A percentile compares a stretch with the other conserved stretches of the same genome.
phyloP scores from a whole-genome alignment of 192 early-diverging fungal genomes.

The Coemansia sp. region DNA sequence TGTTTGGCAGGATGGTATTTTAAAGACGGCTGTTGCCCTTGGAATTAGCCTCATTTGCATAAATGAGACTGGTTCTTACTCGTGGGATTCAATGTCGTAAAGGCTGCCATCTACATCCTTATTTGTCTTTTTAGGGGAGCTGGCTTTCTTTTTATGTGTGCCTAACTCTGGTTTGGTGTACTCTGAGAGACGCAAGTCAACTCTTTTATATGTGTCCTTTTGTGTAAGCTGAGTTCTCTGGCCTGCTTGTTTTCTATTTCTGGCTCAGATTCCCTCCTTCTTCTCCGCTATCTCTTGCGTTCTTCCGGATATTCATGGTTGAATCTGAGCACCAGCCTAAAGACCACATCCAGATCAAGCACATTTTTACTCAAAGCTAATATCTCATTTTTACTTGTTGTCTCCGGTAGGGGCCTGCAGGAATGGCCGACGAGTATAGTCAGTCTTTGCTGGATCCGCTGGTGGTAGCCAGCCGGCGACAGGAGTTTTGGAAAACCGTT shows the following conservation, averaged over 20 bases:
- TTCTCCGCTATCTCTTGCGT: too few relatives aligned
- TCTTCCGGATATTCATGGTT: too few relatives aligned
- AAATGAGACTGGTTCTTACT: neutral
- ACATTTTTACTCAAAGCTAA: neutral
- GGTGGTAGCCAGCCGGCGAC: constrained; percentile 17
- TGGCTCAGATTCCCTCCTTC: too few relatives aligned
- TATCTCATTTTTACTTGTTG: neutral
- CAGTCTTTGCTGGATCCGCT: neutral
- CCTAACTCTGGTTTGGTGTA: too few relatives aligned
- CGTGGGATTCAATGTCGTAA: constrained; percentile 10
- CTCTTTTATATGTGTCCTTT: too few relatives aligned
- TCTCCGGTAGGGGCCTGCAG: too few relatives aligned
- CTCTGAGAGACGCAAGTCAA: too few relatives aligned
- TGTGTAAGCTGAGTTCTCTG: too few relatives aligned
- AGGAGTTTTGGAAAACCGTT: constrained; percentile 42
- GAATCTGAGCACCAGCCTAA: too few relatives aligned
- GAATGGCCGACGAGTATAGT: constrained; percentile 1
- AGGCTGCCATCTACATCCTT: constrained; percentile 28
- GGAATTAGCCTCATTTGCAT: neutral
- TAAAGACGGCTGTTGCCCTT: neutral
- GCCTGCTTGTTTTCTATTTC: too few relatives aligned
- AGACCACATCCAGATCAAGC: too few relatives aligned
- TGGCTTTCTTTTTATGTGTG: neutral
- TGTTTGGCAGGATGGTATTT: too few relatives aligned
- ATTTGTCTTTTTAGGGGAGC: neutral